Evolutionary conservation across 495 filamentous ascomycete species (phyloP).

Genomic region (Xeromyces bisporus): DNA sequence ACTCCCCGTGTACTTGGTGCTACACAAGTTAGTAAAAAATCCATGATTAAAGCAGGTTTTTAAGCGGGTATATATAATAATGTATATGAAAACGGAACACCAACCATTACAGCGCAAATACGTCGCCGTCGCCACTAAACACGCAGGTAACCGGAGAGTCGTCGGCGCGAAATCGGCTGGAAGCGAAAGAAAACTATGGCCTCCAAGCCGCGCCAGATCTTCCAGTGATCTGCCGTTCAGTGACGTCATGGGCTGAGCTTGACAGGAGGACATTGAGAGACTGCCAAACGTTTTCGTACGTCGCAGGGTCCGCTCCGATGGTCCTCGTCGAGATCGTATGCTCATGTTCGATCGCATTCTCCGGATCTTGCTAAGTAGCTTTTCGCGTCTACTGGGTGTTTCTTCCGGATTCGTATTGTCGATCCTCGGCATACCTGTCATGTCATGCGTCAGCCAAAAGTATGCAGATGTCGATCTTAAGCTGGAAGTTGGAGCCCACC

Average conservation of each 20-base stretch:
- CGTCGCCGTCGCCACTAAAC: constrained; percentile 52
- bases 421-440: too few species aligned
- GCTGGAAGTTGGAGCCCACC: constrained; percentile 2
- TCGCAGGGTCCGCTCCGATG: constrained; percentile 34
- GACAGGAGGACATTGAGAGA: constrained; percentile 13
- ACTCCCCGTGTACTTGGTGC: constrained; percentile 12
- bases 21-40: constrained; percentile 31
- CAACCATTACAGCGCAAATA: constrained; percentile 52
- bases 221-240: constrained; percentile 46
- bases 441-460: too few species aligned
- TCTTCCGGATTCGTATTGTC: too few species aligned
- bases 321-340: constrained; percentile 23
- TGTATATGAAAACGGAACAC: constrained; percentile 8
- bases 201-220: constrained; percentile 53
- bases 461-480: not conserved
- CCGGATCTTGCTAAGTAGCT: constrained; percentile 15
- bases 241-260: constrained; percentile 30
- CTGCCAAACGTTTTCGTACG: constrained; percentile 22
- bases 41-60: not conserved
- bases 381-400: constrained; percentile 7
- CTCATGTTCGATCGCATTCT: constrained; percentile 17
- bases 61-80: too few species aligned
- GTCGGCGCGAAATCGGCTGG: constrained; percentile 47
- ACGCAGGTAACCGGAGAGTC: constrained; percentile 51
- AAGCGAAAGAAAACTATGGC: constrained; percentile 50